phyloP scores from a whole-genome alignment of 148 eudicot genomes.

The Fagopyrum tataricum region DNA sequence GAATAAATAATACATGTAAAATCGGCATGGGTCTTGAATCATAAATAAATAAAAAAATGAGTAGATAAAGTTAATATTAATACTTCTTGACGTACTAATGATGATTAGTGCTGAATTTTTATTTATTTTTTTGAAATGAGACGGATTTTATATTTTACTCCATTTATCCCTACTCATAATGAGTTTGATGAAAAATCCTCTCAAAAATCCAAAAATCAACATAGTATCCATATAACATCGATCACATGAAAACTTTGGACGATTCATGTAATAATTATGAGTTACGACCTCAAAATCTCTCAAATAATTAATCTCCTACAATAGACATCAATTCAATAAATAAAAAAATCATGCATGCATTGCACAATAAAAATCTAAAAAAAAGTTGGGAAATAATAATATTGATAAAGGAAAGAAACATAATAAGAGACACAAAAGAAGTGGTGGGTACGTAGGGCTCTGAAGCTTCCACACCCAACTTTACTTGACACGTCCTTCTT shows the following conservation, averaged over 20 bases:
- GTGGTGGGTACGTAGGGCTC: conserved; percentile 7
- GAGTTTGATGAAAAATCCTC: neutral
- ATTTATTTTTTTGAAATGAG: too few relatives aligned
- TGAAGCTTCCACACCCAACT: conserved; percentile 10
- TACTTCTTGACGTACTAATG: too few relatives aligned
- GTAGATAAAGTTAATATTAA: too few relatives aligned
- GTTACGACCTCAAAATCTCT: neutral
- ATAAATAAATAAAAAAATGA: too few relatives aligned
- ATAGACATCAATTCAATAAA: neutral
- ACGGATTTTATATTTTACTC: neutral
- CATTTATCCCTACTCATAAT: neutral
- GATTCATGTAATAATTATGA: neutral
- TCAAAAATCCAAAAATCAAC: neutral
- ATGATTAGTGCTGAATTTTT: too few relatives aligned
- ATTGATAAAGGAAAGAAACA: neutral
- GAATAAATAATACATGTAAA: too few relatives aligned
- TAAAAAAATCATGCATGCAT: conserved; percentile 2
- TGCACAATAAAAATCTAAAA: neutral
- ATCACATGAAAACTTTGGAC: neutral
- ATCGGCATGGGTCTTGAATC: too few relatives aligned
- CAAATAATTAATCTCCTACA: neutral
- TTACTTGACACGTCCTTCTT: neutral
- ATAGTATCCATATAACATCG: neutral
- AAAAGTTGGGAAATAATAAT: neutral
- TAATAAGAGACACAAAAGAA: neutral